Base-by-base conservation (phyloP, 2,329 filamentous ascomycete species). In the Colletotrichum cordylinicola region DNA sequence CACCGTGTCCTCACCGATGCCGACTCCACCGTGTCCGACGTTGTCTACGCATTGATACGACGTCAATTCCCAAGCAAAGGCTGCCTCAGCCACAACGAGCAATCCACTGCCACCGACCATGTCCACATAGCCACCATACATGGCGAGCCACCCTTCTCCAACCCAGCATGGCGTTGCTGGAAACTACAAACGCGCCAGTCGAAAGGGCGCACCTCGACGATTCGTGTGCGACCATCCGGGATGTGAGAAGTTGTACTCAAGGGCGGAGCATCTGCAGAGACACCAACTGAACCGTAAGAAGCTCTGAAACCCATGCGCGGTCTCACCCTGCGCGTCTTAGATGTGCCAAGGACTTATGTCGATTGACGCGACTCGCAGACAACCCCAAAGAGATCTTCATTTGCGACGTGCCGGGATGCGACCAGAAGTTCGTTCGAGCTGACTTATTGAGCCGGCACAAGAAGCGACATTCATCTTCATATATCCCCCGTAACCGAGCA, bases 201-300 rank as follows among this genome's bases (percentile, higher is more conserved):
- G 88, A 33, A 89, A 88, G 75, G 87, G 87, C 37, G 88, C 88
- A 3, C 85, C 87, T 12, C 85, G 87, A 29, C 85, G 86, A 71
- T 94, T 93, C 79, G 84, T 87, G 74, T 96, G 94, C 84, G 90
- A 91, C 24, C 91, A 93, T 82, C 90, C 92, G 61, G 92, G 91
- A 48, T 97, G 94, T 83, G 93, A 93, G 78, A 96, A 96, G 88
- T 90, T 93, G 74, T 96, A 96, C 83, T 95, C 94, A 70, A 89
- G 94, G 76, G 94, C 94, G 10, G 94, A 96, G 83, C 94, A 96
- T 85, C 88, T 96, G 72, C 95, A 96, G 84, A 88, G 94, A 66
- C 94, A 96, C 84, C 94, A 96, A 85, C 83, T 96, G 81, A 96
- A 96, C 82, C 94, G 94, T 88, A 37, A 77, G 68, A 35, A 27